These are phyloP conservation scores for Euphorbia schlechtendalii DNA, from an alignment of 441 rosid species.

Conservation along the genomic window DNA sequence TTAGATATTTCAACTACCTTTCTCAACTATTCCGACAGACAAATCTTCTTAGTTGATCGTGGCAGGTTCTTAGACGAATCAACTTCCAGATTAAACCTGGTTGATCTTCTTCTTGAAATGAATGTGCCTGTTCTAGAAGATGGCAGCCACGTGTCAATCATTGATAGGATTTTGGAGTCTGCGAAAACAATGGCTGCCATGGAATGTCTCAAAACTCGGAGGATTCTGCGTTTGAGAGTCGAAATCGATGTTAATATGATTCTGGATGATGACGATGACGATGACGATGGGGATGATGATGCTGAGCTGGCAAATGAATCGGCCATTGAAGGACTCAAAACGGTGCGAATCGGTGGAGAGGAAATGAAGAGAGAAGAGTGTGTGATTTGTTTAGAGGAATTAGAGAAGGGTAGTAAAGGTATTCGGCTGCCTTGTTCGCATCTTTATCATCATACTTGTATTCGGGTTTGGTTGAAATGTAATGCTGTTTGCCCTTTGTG, in stretches of 20 bases:
- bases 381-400: constrained; percentile 13
- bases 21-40: background rate
- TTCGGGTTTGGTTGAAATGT: constrained; percentile 11
- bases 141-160: too few relatives aligned
- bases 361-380: background rate
- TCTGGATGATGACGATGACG: background rate
- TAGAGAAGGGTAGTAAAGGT: background rate
- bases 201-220: background rate
- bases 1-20: background rate
- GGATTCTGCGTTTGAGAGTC: background rate
- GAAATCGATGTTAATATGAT: constrained; percentile 1
- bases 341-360: background rate
- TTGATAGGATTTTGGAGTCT: background rate
- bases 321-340: constrained; percentile 1
- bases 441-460: constrained; percentile 13
- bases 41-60: background rate
- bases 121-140: constrained; percentile 6
- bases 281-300: background rate
- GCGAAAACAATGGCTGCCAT: background rate
- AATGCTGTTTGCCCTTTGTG: constrained; percentile 17
- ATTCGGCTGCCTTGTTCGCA: constrained; percentile 19
- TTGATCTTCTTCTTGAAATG: constrained; percentile 9
- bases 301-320: constrained; percentile 4
- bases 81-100: background rate
- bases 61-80: background rate